A percentile compares a stretch with the other conserved stretches of the same genome.
phyloP scores from a whole-genome alignment of 352 stramenopile species.

The Globisporangium heterothallicum region DNA sequence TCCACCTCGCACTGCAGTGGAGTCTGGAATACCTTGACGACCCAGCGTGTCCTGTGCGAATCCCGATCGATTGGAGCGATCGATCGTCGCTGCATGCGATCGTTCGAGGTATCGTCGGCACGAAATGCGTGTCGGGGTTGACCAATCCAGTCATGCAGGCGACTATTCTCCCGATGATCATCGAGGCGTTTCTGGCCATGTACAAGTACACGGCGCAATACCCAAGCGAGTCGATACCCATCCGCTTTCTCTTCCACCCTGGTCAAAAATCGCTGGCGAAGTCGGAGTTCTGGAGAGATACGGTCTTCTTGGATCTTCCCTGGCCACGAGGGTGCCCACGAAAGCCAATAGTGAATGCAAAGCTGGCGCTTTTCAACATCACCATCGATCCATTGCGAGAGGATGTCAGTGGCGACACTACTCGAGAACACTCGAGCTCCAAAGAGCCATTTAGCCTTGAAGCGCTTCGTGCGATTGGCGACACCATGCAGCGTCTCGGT shows the following conservation, averaged over 20 bases:
- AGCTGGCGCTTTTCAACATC: conserved; percentile 51
- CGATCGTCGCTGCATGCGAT: conserved; percentile 26
- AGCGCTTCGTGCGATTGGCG: conserved; percentile 25
- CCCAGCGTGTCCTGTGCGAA: conserved; percentile 30
- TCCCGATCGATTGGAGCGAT: conserved; percentile 44
- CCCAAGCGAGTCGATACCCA: conserved; percentile 34
- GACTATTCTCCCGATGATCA: conserved; percentile 28
- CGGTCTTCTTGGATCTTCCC: conserved; percentile 33
- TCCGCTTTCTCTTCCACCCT: conserved; percentile 36
- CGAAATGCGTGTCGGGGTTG: conserved; percentile 24
- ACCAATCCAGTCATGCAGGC: conserved; percentile 8
- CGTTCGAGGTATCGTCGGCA: conserved; percentile 34
- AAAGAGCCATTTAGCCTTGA: conserved; percentile 20
- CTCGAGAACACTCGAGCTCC: conserved; percentile 1
- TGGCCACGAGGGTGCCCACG: conserved; percentile 21
- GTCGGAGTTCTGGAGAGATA: conserved; percentile 38
- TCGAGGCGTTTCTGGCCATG: conserved; percentile 41
- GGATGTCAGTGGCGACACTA: conserved; percentile 6
- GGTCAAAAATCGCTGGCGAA: conserved; percentile 16
- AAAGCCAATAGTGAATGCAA: conserved; percentile 18
- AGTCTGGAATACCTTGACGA: conserved; percentile 39
- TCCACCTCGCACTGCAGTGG: conserved; percentile 44
- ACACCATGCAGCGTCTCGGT: conserved; percentile 25
- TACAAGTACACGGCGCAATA: conserved; percentile 29
- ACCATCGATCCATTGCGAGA: conserved; percentile 37